A percentile compares a stretch with the other conserved stretches of the same genome.
Conservation (phyloP, 306 rosid genomes). For the Pyrus pyrifolia region DNA sequence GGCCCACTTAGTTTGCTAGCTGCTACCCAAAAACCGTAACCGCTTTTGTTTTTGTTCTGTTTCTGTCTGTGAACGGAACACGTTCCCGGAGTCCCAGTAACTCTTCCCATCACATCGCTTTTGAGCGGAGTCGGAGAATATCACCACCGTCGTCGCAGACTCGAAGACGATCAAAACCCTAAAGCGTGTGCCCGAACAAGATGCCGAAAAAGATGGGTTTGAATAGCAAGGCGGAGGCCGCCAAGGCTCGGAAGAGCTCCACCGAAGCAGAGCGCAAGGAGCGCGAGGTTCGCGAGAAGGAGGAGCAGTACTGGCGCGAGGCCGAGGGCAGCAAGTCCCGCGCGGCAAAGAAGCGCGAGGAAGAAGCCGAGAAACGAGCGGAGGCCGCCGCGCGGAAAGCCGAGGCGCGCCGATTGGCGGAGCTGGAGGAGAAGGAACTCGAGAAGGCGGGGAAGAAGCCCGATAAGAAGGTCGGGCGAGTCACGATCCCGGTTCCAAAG, state of each 20-base stretch:
- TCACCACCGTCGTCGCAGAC: conserved; percentile 1
- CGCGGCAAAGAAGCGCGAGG: conserved; percentile 85
- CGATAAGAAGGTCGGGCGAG: conserved; percentile 79
- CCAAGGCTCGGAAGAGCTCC: conserved; percentile 74
- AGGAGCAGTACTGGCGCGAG: conserved; percentile 77
- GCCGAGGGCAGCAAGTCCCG: conserved; percentile 89
- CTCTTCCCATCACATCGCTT: neutral
- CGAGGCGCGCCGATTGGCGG: conserved; percentile 85
- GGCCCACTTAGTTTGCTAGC: neutral
- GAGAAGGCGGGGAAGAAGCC: conserved; percentile 62
- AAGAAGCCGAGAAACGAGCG: conserved; percentile 83
- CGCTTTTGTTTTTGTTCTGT: neutral
- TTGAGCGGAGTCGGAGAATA: neutral
- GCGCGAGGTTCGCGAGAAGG: conserved; percentile 56
- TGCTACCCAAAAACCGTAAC: neutral
- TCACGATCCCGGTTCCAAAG: conserved; percentile 76
- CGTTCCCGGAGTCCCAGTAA: neutral
- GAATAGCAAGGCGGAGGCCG: conserved; percentile 84
- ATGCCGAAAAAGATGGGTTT: conserved; percentile 87
- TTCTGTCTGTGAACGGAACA: neutral
- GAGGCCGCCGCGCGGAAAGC: conserved; percentile 68
- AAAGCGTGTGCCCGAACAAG: neutral
- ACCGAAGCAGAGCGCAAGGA: conserved; percentile 71
- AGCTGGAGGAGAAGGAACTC: conserved; percentile 84
- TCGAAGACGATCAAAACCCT: neutral